Evolutionary conservation across 805 yeast species (phyloP), one percentile per base, ranked within the genome.

Genomic region (Candida manassasensis): DNA sequence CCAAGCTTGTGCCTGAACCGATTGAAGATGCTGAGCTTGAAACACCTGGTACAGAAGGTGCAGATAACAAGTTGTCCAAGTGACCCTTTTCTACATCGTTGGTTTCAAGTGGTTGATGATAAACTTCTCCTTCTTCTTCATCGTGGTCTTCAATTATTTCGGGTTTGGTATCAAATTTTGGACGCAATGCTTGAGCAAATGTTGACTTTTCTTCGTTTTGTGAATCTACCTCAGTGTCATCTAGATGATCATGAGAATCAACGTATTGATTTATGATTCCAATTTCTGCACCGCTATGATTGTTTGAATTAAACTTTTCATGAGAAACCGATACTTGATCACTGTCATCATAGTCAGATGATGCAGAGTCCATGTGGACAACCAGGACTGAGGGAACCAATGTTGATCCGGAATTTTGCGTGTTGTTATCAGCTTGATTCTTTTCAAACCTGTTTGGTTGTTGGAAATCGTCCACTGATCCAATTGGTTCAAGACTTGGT

Each of bases 1-100:
- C 68, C 21, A 47, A 37, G 34, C 58, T 54, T 18, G 47, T 40
- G 39, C 11, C 48, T 1, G 66, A 63, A 26, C 53, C 39, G 16
- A 60, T 40, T 2, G 70, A 63, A 3, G 66, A 58, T 4, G 55
- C 51, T 3, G 63, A 54, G 32, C 57, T 52, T 10, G 45, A 45
- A n/a, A 36, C 42, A 15, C 25, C 15, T n/a, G 21, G 21, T 11
- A n/a, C 21, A 11, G 41, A 50, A 16, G 49, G 49, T n/a, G 71
- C 70, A 13, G 34, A 39, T 17, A 45, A 34, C 12, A 24, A 37
- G 16, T 35, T 31, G n/a, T 13, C 12, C n/a, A 16, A 12, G n/a
- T 18, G 19, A 4, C n/a, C n/a, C n/a, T n/a, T n/a, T n/a, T n/a
- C n/a, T n/a, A n/a, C n/a, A n/a, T n/a, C n/a, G n/a, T n/a, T n/a